Evolutionary conservation across 805 yeast genomes (phyloP), one percentile per base, ranked within the genome.

Genomic region (Ogataea philodendri): DNA sequence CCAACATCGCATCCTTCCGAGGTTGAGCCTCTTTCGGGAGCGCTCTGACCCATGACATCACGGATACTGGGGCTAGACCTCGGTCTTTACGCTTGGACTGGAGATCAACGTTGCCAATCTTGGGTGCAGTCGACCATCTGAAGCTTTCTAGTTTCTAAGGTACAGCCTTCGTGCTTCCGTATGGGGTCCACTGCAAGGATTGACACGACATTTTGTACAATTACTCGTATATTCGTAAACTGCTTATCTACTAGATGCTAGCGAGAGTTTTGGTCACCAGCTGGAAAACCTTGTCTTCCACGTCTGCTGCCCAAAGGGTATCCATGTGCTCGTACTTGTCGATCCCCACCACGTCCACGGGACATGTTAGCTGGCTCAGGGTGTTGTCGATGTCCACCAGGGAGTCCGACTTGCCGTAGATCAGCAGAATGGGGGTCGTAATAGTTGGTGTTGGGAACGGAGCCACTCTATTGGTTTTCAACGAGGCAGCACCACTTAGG

Each of bases 251-350:
- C 15, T 14, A 9, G 9, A n/a, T 13, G 15, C 9, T 10, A 15
- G 32, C 32, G 14, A 29, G 18, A 13, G 15, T 10, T 7, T 20
- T 29, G 13, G 32, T 4, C 10, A 56, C 51, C 16, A 31, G 39
- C 2, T 22, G 19, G 31, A 73, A 65, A 1, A 76, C 78, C 19
- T 60, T 45, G 2, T 54, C 45, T 17, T 67, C 74, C 1, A 83
- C 85, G 35, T 79, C 76, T 7, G 70, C 60, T 7, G 95, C 95
- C 97, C 97, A 89, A 10, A 89, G 62, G 37, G 90, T 75, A 55
- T 90, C 97, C 54, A 89, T 66, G 60, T 89, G 97, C 60, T 89
- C 97, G 58, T 88, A 87, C n/a, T 65, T 64, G 0, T 65, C 68
- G 0, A 88, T 73, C 2, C 81, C 77, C 9, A 76, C 63, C 1